Conservation (phyloP, 208 protist species). For the Leishmania turanica region DNA sequence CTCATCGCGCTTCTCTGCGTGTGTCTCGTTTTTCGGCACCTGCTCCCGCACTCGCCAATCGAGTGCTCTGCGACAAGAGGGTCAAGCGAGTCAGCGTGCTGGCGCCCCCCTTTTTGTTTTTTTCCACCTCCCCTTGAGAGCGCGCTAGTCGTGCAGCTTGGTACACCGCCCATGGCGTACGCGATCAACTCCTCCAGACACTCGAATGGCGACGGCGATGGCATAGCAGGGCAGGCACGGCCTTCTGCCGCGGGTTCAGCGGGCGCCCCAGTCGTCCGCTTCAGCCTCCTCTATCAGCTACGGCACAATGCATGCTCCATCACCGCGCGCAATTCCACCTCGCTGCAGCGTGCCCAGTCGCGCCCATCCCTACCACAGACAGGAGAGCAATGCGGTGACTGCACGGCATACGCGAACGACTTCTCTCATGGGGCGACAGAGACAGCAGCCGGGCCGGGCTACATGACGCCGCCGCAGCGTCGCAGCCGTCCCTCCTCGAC, state of each 20-base stretch:
- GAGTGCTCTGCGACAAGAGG: neutral
- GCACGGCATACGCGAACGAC: neutral
- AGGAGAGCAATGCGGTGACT: neutral
- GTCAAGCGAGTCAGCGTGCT: neutral
- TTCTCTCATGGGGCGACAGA: neutral
- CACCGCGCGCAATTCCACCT: conserved; percentile 17
- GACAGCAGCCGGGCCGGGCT: neutral
- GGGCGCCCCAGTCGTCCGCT: conserved; percentile 29
- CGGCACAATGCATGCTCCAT: conserved; percentile 23
- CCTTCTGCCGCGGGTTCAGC: neutral
- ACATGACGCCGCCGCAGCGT: neutral
- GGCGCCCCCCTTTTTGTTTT: neutral
- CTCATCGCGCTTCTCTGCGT: neutral
- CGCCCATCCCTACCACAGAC: neutral
- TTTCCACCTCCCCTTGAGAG: neutral
- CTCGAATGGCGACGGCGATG: neutral
- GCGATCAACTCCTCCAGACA: neutral
- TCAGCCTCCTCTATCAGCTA: conserved; percentile 41
- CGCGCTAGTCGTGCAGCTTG: neutral
- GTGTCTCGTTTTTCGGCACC: neutral
- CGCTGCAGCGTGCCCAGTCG: neutral
- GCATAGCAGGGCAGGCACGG: neutral
- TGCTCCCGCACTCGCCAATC: neutral
- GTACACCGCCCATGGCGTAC: neutral
- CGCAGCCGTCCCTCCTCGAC: neutral